Evolutionary conservation across 2,329 filamentous ascomycete species (phyloP), one percentile per base, ranked within the genome.

Genomic region (Sporothrix variecibatus): DNA sequence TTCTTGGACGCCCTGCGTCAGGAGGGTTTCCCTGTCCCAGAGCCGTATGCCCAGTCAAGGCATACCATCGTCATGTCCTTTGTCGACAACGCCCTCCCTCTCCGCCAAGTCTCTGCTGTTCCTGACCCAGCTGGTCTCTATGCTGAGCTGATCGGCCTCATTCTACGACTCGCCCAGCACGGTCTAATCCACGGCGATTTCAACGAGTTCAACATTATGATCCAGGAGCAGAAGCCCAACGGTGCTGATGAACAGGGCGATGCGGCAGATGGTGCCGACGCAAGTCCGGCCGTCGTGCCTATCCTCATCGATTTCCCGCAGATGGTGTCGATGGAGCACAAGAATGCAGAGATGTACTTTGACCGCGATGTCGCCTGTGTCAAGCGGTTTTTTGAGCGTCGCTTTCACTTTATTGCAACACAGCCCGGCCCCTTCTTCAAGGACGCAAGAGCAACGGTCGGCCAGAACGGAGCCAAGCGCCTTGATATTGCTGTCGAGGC

Each of bases 151-250:
- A 97, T 99, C 80, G 88, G 90, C 58, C 89, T 98, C 78, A 94
- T 99, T 73, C 85, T 99, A 60, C 89, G 91, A 38, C 87, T 99
- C 56, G 95, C 96, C 6, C 90, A 90, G 76, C 91, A 95, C 78
- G 96, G 96, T 7, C 85, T 99, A 67, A 99, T 99, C 76, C 96
- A 99, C 81, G 96, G 96, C 76, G 96, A 99, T 81, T 99, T 97
- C 85, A 99, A 99, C 85, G 97, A 99, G 82, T 99, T 99, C 87
- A 99, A 99, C 82, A 95, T 99, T 77, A 86, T 99, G 46, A 91
- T 99, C 81, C 94, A 96, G 80, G 95, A 98, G 81, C 89, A 87
- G 73, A 85, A 81, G 72, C 78, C 78, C 26, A 76, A 95, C 80
- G 89, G 86, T 71, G 84, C 80, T 72, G 79, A 79, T 28, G 62